Conservation (phyloP, 23 red algal species). For the Pyropia yezoensis region DNA sequence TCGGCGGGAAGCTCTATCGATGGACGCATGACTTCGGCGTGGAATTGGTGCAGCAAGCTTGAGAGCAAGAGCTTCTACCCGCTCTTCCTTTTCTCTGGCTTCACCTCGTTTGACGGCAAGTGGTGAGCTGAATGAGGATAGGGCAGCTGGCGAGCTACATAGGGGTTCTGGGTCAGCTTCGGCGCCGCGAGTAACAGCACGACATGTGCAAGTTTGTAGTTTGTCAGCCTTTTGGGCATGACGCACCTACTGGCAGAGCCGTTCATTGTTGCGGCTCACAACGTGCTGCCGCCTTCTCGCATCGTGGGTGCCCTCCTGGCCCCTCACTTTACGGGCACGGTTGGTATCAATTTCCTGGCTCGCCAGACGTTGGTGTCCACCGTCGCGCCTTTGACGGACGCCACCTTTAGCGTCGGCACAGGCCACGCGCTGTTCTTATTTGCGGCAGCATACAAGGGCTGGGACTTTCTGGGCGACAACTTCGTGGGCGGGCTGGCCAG, state of each 20-base stretch:
- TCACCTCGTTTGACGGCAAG: constrained; percentile 46
- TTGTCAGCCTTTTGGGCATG: constrained; percentile 36
- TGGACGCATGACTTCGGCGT: constrained; percentile 57
- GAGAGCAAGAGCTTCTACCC: constrained; percentile 58
- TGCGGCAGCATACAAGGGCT: constrained; percentile 16
- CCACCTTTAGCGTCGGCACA: constrained; percentile 29
- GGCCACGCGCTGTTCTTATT: constrained; percentile 20
- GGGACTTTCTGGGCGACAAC: constrained; percentile 28
- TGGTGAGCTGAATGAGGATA: too few relatives aligned
- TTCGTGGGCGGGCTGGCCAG: constrained; percentile 24
- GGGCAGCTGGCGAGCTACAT: too few relatives aligned
- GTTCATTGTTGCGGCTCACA: constrained; percentile 37
- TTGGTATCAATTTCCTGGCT: constrained; percentile 54
- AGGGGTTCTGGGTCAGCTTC: too few relatives aligned
- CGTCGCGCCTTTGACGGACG: constrained; percentile 36
- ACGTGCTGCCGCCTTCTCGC: constrained; percentile 32
- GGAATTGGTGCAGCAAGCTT: constrained; percentile 66
- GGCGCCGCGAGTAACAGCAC: too few relatives aligned
- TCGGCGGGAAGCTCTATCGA: constrained; percentile 63
- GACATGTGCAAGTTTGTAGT: constrained; percentile 3
- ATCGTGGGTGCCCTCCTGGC: constrained; percentile 29
- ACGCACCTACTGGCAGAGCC: constrained; percentile 42
- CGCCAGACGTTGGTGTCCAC: constrained; percentile 35
- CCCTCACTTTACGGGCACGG: constrained; percentile 34
- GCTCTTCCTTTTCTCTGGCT: constrained; percentile 54